These are phyloP conservation scores for Cryptosporidium viatorum DNA, from an alignment of 169 alveolate species.

Conservation along the genomic window DNA sequence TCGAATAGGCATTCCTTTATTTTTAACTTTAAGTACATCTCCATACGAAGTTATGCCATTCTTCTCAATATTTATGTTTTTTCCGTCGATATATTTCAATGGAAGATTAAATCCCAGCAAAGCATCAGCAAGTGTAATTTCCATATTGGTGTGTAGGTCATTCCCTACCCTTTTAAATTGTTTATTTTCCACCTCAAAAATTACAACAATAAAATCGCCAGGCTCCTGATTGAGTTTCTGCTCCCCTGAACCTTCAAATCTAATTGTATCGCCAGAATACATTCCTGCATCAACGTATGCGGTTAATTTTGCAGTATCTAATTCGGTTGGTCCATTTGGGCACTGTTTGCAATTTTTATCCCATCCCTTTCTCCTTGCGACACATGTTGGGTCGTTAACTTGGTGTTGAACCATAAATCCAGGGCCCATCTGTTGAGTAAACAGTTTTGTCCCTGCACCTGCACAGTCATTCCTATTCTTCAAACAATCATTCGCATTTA, in stretches of 20 bases:
- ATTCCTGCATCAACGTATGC: conserved; percentile 79
- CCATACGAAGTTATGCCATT: conserved; percentile 84
- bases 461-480: conserved; percentile 84
- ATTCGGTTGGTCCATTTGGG: conserved; percentile 82
- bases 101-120: conserved; percentile 83
- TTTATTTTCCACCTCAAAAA: conserved; percentile 80
- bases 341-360: conserved; percentile 82
- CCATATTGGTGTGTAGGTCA: conserved; percentile 82
- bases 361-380: conserved; percentile 87
- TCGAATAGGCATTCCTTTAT: conserved; percentile 85
- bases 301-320: conserved; percentile 74
- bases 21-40: conserved; percentile 80
- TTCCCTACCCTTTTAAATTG: conserved; percentile 83
- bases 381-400: conserved; percentile 85
- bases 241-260: conserved; percentile 86
- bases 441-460: conserved; percentile 82
- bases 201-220: conserved; percentile 83
- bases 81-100: conserved; percentile 83
- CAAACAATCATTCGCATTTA: conserved; percentile 84
- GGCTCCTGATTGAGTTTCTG: conserved; percentile 84
- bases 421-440: conserved; percentile 87
- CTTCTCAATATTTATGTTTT: conserved; percentile 79
- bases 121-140: conserved; percentile 84
- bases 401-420: conserved; percentile 88
- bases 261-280: conserved; percentile 83